Percentiles rank a stretch among this genome's conserved stretches.
These are phyloP conservation scores for Seminavis robusta DNA, from an alignment of 108 stramenopile species.

Conservation along the genomic window DNA sequence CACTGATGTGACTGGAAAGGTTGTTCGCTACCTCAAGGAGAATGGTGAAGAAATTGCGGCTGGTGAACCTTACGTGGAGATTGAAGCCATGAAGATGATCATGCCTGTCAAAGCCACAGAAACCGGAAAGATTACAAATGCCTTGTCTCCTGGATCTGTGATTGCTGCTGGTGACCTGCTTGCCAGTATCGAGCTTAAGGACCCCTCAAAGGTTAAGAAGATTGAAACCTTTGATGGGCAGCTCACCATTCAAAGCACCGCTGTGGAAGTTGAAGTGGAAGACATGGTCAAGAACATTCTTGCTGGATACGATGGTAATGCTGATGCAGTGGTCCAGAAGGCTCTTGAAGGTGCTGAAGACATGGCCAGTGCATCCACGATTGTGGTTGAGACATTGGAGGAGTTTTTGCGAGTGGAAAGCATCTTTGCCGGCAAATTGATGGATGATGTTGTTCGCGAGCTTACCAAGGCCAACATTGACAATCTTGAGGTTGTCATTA, in stretches of 20 bases:
- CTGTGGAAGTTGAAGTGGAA: constrained; percentile 28
- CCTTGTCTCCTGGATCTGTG: constrained; percentile 91
- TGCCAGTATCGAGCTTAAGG: constrained; percentile 91
- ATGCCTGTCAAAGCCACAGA: constrained; percentile 95
- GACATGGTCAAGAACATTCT: constrained; percentile 67
- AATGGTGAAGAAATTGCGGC: constrained; percentile 84
- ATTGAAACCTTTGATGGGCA: constrained; percentile 78
- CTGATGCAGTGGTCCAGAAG: constrained; percentile 44
- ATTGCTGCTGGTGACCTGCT: constrained; percentile 95
- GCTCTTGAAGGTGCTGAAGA: constrained; percentile 50
- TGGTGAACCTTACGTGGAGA: constrained; percentile 93
- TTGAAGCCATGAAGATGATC: constrained; percentile 96
- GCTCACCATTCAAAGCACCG: constrained; percentile 57
- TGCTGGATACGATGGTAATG: constrained; percentile 63
- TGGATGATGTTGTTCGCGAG: constrained; percentile 86
- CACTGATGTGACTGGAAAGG: constrained; percentile 97
- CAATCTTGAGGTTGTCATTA: constrained; percentile 75
- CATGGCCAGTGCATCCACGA: constrained; percentile 44
- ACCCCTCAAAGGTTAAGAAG: constrained; percentile 94
- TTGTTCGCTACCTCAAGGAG: constrained; percentile 95
- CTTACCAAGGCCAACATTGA: constrained; percentile 82
- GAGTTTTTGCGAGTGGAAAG: constrained; percentile 88
- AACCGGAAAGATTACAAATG: constrained; percentile 90
- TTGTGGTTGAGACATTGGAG: constrained; percentile 62
- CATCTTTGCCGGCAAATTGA: constrained; percentile 73